Evolutionary conservation across 2,329 filamentous ascomycete genomes (phyloP).

Genomic region (Fusarium concolor): DNA sequence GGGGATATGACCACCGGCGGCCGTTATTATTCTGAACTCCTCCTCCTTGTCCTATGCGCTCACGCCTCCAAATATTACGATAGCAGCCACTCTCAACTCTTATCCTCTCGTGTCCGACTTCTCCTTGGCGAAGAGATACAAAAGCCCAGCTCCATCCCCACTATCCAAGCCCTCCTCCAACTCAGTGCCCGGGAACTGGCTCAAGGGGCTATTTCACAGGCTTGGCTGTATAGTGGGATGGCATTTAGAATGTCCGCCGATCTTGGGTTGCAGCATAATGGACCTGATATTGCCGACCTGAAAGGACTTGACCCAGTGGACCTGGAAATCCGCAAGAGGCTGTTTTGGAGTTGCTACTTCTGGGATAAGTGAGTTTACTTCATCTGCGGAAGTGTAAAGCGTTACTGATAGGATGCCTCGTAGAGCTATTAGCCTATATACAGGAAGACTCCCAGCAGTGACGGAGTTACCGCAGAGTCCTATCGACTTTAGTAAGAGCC

Average conservation of each 20-base stretch:
- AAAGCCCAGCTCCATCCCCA: constrained; percentile 7
- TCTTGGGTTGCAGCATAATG: constrained; percentile 9
- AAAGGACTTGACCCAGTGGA: constrained; percentile 8
- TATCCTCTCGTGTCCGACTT: constrained; percentile 1
- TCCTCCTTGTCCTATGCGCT: constrained; percentile 3
- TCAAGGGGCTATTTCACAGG: constrained; percentile 1
- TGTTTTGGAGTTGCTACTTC: constrained; percentile 14
- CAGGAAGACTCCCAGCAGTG: constrained; percentile 3
- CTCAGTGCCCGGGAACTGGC: constrained; percentile 4
- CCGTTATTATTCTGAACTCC: constrained; percentile 6
- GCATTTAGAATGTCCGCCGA: constrained; percentile 12
- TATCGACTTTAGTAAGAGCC: constrained; percentile 4
- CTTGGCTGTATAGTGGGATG: constrained; percentile 9
- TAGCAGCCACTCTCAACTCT: constrained; percentile 2
- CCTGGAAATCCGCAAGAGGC: constrained; percentile 7
- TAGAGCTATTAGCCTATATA: constrained; percentile 6
- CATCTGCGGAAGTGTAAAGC: accelerated
- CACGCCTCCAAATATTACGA: constrained; percentile 12
- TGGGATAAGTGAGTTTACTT: neutral
- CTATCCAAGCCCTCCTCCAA: constrained; percentile 6
- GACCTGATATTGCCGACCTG: constrained; percentile 4
- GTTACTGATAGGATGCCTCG: neutral
- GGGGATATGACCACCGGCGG: constrained; percentile 7
- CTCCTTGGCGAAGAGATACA: constrained; percentile 11
- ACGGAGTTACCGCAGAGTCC: constrained; percentile 4